Base-by-base conservation (phyloP, 208 protist genomes). In the Crithidia acanthocephali region DNA sequence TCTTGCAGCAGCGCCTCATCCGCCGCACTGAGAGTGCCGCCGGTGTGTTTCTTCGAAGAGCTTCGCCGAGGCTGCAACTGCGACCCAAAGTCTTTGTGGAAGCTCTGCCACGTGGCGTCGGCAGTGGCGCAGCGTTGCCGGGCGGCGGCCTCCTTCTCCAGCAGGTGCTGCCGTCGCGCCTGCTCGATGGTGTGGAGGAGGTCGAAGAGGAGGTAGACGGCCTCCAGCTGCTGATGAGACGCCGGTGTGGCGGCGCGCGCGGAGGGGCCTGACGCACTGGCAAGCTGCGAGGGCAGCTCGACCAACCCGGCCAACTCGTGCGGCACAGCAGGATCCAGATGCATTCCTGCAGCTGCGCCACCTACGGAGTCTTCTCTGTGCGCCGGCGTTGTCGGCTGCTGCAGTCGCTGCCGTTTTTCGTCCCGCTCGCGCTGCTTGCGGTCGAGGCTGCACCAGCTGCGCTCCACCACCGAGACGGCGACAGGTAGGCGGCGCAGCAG, bases 401-500 rank as follows among this genome's bases (percentile, higher is more conserved):
- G 62, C 60, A 32, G 37, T 3, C 30, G 48, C 25, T 33, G 16
- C 35, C 32, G 44, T 42, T 51, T 60, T 42, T 33, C 47, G 25
- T 23, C n/a, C 18, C 50, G 47, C 50, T 69, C 30, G 1, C 62
- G 27, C 45, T 77, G 44, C 44, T 57, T 65, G 58, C 63, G 61
- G 22, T 74, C 69, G 27, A 80, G 28, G 18, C 60, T 56, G 44
- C 70, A 30, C 57, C 91, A 66, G 62, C 79, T 87, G 20, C 90
- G 80, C 62, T 95, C 90, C 44, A 95, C 51, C 58, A 93, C 84
- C 2, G 90, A 95, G 33, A 95, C 62, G 8, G 78, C 65, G 20
- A 95, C 60, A 18, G 90, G 90, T 11, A 87, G 78, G n/a, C 76
- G 71, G 23, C 90, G 87, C 65, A 90, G 84, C 8, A 95, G 76